Evolutionary conservation across 2,329 filamentous ascomycete species (phyloP).

Genomic region (Shiraia sp.): DNA sequence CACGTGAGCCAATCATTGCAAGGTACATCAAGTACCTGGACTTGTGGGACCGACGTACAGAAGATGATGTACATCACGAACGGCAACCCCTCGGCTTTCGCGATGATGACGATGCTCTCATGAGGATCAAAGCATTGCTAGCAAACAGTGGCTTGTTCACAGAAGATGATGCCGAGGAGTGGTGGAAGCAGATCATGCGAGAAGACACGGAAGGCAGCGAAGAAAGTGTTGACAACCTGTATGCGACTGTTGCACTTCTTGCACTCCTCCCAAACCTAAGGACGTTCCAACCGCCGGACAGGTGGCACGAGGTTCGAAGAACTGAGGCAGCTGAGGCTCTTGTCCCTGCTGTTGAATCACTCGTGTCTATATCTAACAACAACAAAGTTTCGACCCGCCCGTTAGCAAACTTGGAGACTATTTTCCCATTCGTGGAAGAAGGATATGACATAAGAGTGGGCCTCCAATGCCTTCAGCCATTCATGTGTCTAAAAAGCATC

Average conservation of each 20-base stretch:
- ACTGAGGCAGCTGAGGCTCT: slow-evolving; percentile 20
- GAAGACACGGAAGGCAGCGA: slow-evolving; percentile 18
- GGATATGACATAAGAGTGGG: slow-evolving; percentile 35
- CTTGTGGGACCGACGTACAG: slow-evolving; percentile 28
- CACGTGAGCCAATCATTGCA: slow-evolving; percentile 29
- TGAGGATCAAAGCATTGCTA: slow-evolving; percentile 24
- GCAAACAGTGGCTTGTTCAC: slow-evolving; percentile 16
- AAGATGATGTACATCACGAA: slow-evolving; percentile 5
- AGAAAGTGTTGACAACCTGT: slow-evolving; percentile 19
- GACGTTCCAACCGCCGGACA: slow-evolving; percentile 29
- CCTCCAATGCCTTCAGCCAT: slow-evolving; percentile 34
- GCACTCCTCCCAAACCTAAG: slow-evolving; percentile 35
- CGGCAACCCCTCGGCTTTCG: slow-evolving; percentile 17
- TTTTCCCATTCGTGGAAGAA: slow-evolving; percentile 35
- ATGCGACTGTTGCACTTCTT: slow-evolving; percentile 30
- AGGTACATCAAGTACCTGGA: slow-evolving; percentile 34
- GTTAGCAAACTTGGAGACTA: slow-evolving; percentile 27
- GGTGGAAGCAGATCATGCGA: slow-evolving; percentile 33
- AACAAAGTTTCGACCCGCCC: slow-evolving; percentile 11
- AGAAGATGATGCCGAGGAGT: slow-evolving; percentile 22
- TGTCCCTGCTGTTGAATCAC: slow-evolving; percentile 18
- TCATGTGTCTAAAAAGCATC: slow-evolving; percentile 30
- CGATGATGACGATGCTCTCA: slow-evolving; percentile 20
- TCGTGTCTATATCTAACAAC: slow-evolving; percentile 22
- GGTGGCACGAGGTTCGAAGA: slow-evolving; percentile 30